phyloP scores from a whole-genome alignment of 2,329 filamentous ascomycete species.

The Fusarium solani-melongenae region DNA sequence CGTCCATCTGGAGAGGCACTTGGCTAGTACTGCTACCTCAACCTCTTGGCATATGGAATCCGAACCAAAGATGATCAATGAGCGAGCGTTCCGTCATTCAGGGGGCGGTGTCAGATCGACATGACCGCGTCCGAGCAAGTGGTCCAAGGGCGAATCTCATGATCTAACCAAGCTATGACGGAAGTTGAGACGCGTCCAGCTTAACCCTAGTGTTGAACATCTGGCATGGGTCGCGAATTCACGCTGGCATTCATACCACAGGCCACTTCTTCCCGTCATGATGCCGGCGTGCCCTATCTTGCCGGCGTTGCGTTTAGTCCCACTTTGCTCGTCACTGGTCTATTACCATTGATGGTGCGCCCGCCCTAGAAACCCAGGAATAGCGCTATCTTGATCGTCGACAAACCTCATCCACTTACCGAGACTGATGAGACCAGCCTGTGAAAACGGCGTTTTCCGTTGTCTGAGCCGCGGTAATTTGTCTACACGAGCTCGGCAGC shows the following conservation, averaged over 20 bases:
- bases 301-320: not conserved
- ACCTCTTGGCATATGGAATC: not conserved
- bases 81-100: not conserved
- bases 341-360: conserved; percentile 23
- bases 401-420: conserved; percentile 21
- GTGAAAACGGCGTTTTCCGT: not conserved
- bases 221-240: not conserved
- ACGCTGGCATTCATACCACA: not conserved
- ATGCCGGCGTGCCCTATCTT: not conserved
- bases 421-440: conserved; percentile 4
- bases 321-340: not conserved
- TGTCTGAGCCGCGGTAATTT: not conserved
- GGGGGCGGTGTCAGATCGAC: not conserved
- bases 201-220: not conserved
- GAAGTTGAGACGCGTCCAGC: not conserved
- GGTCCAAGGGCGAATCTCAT: not conserved
- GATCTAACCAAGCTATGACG: not conserved
- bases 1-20: not conserved
- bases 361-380: conserved; percentile 9
- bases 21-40: not conserved
- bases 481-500: not conserved
- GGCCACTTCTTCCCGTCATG: not conserved
- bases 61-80: not conserved
- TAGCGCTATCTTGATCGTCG: not conserved
- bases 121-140: not conserved